phyloP scores from a whole-genome alignment of 495 filamentous ascomycete genomes.

The Niebla homalea region DNA sequence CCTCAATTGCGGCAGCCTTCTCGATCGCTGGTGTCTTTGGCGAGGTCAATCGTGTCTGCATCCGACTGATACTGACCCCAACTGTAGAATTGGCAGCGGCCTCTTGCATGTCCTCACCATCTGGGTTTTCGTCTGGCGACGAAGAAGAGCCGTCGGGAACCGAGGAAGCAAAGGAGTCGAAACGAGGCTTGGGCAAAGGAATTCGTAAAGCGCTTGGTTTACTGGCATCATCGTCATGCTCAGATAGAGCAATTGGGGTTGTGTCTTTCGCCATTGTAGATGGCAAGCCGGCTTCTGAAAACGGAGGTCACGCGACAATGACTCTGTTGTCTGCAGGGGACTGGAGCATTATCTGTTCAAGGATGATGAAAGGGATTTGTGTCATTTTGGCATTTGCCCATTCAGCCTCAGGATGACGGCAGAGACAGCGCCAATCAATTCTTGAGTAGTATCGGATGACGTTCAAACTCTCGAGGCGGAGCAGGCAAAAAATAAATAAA shows the following conservation, averaged over 20 bases:
- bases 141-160: not conserved
- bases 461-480: too few species aligned
- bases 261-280: not conserved
- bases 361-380: too few species aligned
- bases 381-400: too few species aligned
- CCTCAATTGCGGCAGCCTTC: constrained; percentile 55
- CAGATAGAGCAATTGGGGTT: not conserved
- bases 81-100: constrained; percentile 35
- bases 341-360: too few species aligned
- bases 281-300: too few species aligned
- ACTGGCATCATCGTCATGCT: not conserved
- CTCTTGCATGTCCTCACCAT: constrained; percentile 2
- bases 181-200: not conserved
- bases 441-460: too few species aligned
- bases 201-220: not conserved
- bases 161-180: not conserved
- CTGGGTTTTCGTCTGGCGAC: constrained; percentile 3
- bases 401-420: too few species aligned
- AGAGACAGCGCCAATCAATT: too few species aligned
- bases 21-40: constrained; percentile 62
- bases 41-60: constrained; percentile 58
- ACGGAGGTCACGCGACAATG: too few species aligned
- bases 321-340: too few species aligned
- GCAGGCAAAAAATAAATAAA: too few species aligned
- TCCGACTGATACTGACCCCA: constrained; percentile 60